Evolutionary conservation across 2,329 filamentous ascomycete genomes (phyloP), one percentile per base, ranked within the genome.

Genomic region (Coniochaeta hoffmannii): DNA sequence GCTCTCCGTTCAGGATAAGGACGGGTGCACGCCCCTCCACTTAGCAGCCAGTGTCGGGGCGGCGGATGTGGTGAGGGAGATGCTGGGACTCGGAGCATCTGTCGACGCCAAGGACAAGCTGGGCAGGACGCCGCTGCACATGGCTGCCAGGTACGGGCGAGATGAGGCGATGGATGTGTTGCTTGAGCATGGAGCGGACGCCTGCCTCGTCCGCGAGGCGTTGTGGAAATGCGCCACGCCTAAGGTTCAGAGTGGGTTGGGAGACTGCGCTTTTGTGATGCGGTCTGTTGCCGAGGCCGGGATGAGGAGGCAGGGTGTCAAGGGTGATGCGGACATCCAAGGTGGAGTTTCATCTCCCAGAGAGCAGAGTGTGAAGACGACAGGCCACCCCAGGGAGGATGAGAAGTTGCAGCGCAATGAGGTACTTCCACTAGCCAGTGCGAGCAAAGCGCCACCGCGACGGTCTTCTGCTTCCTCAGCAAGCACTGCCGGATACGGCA

Each of bases 21-120:
- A 46, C 32, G 58, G 60, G 4, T 53, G 58, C 36, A 62, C 60
- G n/a, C 61, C 60, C 8, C 57, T 63, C 8, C 61, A 63, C 41
- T 11, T 63, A 30, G 61, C 60, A 6, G 61, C 59, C 3, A 50
- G 44, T 22, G 57, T 50, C 4, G 56, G 56, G 11, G 53, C 52
- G 4, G 34, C 53, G 15, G 50, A 54, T 6, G 44, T 56, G 8
- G 52, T 54, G 15, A 15, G 32, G 19, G 52, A 50, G 36, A 57
- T 62, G 19, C 46, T 60, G 22, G 9, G 31, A 36, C 54, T 58
- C 12, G 59, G 59, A 2, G 60, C 56, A 19, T 50, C 52, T 2
- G 50, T 62, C 11, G 55, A 62, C 36, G 52, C 52, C 14, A 22
- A 41, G 10, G 59, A 62, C 41, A 19, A 30, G 15, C 4, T 56